Conservation (phyloP, 2,329 filamentous ascomycete genomes). For the Fusarium devonianum region DNA sequence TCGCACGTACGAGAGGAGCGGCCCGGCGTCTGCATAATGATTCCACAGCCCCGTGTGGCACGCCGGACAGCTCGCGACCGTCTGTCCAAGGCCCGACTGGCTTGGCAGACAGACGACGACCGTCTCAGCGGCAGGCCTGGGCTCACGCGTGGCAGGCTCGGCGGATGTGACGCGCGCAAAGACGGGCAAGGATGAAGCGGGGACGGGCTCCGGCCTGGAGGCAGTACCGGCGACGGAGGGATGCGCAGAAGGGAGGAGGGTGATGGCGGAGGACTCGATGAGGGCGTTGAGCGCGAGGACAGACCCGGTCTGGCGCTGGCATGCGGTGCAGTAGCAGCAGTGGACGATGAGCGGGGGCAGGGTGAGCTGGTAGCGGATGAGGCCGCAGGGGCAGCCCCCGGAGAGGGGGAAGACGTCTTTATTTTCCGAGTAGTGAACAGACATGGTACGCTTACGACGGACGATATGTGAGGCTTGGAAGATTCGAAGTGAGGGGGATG, state of each 20-base stretch:
- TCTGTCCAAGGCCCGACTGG: slow-evolving; percentile 51
- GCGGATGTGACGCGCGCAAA: slow-evolving; percentile 35
- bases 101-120: slow-evolving; percentile 47
- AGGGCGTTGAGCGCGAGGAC: slow-evolving; percentile 51
- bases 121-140: slow-evolving; percentile 10
- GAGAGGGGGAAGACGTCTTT: slow-evolving; percentile 42
- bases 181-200: slow-evolving; percentile 23
- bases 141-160: slow-evolving; percentile 11
- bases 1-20: slow-evolving; percentile 48
- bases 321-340: slow-evolving; percentile 57
- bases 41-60: slow-evolving; percentile 53
- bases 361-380: slow-evolving; percentile 71
- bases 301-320: slow-evolving; percentile 55
- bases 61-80: slow-evolving; percentile 51
- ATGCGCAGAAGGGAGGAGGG: slow-evolving; percentile 40
- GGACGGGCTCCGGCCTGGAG: slow-evolving; percentile 9
- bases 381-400: slow-evolving; percentile 71
- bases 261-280: slow-evolving; percentile 50
- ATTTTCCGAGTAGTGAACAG: slow-evolving; percentile 39
- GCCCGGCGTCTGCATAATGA: slow-evolving; percentile 48
- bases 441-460: slow-evolving; percentile 12
- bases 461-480: slow-evolving; percentile 1
- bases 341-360: slow-evolving; percentile 58
- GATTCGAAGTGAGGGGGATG: neutral
- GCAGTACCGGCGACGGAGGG: slow-evolving; percentile 33